phyloP scores from a whole-genome alignment of 1,284 basidiomycete genomes.

The Ustilago esculenta region DNA sequence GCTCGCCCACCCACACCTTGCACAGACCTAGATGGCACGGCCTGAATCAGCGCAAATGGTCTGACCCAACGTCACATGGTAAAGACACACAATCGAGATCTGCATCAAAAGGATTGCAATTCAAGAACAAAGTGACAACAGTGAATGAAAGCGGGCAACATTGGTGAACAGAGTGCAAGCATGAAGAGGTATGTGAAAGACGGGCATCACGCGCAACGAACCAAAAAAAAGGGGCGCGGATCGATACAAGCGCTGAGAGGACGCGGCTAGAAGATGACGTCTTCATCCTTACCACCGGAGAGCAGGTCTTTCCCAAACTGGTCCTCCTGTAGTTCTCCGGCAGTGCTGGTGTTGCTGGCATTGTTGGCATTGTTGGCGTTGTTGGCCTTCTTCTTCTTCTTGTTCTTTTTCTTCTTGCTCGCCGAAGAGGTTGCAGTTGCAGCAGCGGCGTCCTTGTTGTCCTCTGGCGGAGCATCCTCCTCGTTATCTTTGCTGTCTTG shows the following conservation, averaged over 20 bases:
- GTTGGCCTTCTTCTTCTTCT: constrained; percentile 15
- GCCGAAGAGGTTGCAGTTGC: background rate
- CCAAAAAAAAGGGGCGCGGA: no score
- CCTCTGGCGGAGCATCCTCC: background rate
- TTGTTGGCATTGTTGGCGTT: constrained; percentile 1
- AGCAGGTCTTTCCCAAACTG: constrained; percentile 53
- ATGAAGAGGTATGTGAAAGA: constrained; percentile 3
- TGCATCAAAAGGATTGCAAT: no score
- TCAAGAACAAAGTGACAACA: background rate
- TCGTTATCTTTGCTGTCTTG: background rate
- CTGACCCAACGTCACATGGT: no score
- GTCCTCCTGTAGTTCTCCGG: no score
- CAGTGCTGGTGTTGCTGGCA: background rate
- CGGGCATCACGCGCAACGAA: no score
- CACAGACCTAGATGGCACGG: no score
- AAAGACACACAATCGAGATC: no score
- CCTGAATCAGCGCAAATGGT: no score
- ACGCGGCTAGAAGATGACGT: constrained; percentile 65
- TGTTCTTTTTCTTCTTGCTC: constrained; percentile 24
- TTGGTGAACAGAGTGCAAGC: background rate
- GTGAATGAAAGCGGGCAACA: background rate
- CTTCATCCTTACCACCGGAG: constrained; percentile 62
- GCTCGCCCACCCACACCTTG: no score
- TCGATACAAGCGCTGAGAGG: no score
- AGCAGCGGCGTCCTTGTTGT: background rate